Evolutionary conservation across 805 yeast genomes (phyloP), one percentile per base, ranked within the genome.

Genomic region (Saturnispora kantuleensis): DNA sequence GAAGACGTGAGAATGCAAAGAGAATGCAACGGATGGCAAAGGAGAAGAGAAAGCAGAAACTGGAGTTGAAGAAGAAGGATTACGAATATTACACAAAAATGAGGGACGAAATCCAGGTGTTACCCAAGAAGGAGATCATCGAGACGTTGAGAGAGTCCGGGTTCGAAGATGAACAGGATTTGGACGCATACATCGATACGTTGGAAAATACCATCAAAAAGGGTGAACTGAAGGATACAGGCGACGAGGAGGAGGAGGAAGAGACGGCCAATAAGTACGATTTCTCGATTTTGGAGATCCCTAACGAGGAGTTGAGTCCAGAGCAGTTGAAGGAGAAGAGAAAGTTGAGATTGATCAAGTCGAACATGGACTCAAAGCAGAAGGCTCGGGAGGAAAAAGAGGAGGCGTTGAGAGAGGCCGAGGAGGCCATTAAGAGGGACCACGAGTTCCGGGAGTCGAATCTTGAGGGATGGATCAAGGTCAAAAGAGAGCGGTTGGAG

Each of bases 1-100:
- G 82, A 57, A 73, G 95, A 48, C 74, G 76, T 54, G 96, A 88
- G 57, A 84, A 83, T 50, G 97, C 97, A 8, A 76, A 81, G 50
- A 71, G 95, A 51, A 69, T 94, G 49, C 97, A 93, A 64, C 95
- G 86, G 56, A 96, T 88, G 62, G 97, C 97, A 0, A 88, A 82
- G 54, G 82, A 80, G 56, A 81, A 80, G 52, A 69, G 98, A 45
- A 61, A 79, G 9, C 96, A 90, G 58, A 88, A 85, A 56, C 64
- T 86, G 38, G 69, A 77, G 12, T 87, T 87, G 59, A 83, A 84
- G 52, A 88, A 88, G 53, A 79, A 83, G 52, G 96, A 90, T 56
- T 76, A 69, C 50, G 80, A 73, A 39, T 87, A 89, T 59, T 87
- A 81, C 55, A 65, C 76, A 1, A 70, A 71, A 21, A 63, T 89